Evolutionary conservation across 441 rosid genomes (phyloP), one percentile per base, ranked within the genome.

Genomic region (Gossypium gossypioides): DNA sequence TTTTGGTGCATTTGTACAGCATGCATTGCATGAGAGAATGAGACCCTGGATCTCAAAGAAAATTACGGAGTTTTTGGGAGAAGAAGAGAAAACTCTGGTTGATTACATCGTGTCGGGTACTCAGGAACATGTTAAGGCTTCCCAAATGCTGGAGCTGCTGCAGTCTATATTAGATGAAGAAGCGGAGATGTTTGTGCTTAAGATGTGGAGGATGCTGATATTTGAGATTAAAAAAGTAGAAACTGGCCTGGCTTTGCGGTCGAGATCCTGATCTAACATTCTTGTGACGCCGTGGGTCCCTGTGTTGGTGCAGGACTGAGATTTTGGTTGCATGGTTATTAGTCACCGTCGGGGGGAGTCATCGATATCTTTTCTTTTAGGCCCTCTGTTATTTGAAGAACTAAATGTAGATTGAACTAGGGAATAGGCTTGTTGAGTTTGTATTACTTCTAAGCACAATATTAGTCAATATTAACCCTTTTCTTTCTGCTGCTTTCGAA

Each of bases 171-270:
- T 96, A 75, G 98, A 92, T n/a, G 98, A 92, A 51, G 98, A 95
- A 83, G 97, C 99, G 22, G 98, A 92, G 82, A 91, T 96, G 97
- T 96, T 96, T 86, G 98, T 96, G 72, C 93, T 96, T 68, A 96
- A 96, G 84, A 91, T 96, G 99, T 92, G 98, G 97, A 89, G 99
- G 83, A 92, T 96, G 99, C 98, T 92, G 52, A 92, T 96, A 81
- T 96, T 89, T 71, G 98, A 96, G 83, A 90, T 92, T 68, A 96
- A 96, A 86, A 91, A 87, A 74, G 93, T 88, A 19, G 97, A 96
- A 86, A 88, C 88, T 4, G 97, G 93, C 77, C 88, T 87, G 62
- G 83, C 89, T 46, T 57, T 85, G 77, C 89, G 82, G 79, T 74
- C 93, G 16, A 89, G 78, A 83, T 56, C 90, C 77, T 95, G 59